phyloP scores from a whole-genome alignment of 345 rosid species.

The Acer saccharum region DNA sequence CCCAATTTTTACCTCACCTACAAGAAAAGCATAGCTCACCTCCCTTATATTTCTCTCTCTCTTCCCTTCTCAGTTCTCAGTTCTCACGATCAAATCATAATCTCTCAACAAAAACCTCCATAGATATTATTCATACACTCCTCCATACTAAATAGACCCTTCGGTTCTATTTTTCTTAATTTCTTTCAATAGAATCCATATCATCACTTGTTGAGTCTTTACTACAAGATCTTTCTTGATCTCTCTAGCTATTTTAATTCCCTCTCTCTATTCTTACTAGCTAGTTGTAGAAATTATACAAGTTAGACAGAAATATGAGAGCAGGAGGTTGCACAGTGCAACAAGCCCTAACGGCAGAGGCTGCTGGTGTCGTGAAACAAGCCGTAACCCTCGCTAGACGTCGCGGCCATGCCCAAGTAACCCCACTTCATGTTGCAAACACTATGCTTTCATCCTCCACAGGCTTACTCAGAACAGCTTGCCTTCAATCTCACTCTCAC shows the following conservation, averaged over 20 bases:
- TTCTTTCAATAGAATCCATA: constrained; percentile 17
- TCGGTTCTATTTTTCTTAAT: constrained; percentile 12
- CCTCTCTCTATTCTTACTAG: neutral
- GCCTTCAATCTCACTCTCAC: constrained; percentile 91
- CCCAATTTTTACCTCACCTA: constrained; percentile 57
- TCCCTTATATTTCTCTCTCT: constrained; percentile 33
- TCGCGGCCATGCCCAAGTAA: constrained; percentile 95
- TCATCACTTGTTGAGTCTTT: constrained; percentile 20
- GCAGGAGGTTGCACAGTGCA: constrained; percentile 86
- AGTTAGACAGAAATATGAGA: constrained; percentile 52
- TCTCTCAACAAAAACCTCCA: constrained; percentile 17
- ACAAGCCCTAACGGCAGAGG: constrained; percentile 80
- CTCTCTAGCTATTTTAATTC: constrained; percentile 14
- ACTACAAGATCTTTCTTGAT: constrained; percentile 19
- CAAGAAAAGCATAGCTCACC: constrained; percentile 69
- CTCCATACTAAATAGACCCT: constrained; percentile 2
- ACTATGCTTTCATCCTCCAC: constrained; percentile 78
- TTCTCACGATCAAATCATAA: constrained; percentile 27
- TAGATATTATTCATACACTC: constrained; percentile 16
- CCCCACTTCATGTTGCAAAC: constrained; percentile 96
- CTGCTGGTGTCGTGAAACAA: constrained; percentile 73
- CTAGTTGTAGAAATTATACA: neutral
- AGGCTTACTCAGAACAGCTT: constrained; percentile 82
- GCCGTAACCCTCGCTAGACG: constrained; percentile 74
- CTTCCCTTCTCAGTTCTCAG: neutral